A percentile compares a stretch with the other conserved stretches of the same genome.
phyloP scores from a whole-genome alignment of 257 asterid genomes.

The Capsicum pubescens region DNA sequence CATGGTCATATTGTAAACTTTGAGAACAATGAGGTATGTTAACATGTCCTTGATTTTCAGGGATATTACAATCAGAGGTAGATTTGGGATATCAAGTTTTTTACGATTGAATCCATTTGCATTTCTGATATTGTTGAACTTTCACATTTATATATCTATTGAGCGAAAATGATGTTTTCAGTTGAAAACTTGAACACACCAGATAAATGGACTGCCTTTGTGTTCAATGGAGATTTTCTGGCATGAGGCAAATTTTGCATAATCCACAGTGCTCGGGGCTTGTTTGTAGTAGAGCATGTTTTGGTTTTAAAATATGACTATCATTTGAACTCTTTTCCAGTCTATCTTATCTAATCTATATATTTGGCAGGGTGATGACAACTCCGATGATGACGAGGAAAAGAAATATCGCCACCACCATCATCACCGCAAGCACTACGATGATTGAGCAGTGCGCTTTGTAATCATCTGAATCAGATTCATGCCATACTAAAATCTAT shows the following conservation, averaged over 20 bases:
- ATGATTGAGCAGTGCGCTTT: conserved; percentile 36
- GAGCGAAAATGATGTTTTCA: no score
- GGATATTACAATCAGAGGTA: not conserved
- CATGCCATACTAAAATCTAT: conserved; percentile 24
- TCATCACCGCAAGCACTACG: conserved; percentile 55
- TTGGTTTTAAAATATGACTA: not conserved
- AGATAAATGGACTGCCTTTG: not conserved
- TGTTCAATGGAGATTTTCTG: not conserved
- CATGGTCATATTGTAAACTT: not conserved
- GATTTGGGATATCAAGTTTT: not conserved
- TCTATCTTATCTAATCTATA: not conserved
- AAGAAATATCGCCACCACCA: conserved; percentile 34
- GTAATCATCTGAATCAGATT: not conserved
- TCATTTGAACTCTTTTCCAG: not conserved
- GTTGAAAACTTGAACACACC: not conserved
- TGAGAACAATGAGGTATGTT: not conserved
- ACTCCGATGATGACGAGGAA: conserved; percentile 46
- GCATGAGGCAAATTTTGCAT: not conserved
- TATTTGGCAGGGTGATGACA: conserved; percentile 45
- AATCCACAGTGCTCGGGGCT: not conserved
- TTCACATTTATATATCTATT: not conserved
- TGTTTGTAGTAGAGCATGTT: not conserved
- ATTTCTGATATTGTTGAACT: not conserved
- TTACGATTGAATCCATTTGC: not conserved
- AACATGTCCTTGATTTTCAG: not conserved